phyloP scores from a whole-genome alignment of 305 asterid genomes.

The Plantago coronopus region DNA sequence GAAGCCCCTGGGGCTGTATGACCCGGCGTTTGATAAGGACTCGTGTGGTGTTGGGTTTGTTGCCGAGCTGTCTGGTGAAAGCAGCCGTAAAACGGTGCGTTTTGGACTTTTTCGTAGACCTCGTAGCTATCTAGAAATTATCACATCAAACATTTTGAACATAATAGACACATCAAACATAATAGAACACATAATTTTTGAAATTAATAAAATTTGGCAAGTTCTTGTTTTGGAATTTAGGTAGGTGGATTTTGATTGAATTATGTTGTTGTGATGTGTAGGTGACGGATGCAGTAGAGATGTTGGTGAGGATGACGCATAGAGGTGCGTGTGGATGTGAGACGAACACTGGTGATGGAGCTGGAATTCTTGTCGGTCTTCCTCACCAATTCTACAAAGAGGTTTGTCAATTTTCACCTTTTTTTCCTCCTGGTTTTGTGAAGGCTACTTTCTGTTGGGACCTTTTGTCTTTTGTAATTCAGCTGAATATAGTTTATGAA shows the following conservation, averaged over 20 bases:
- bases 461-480: too few relatives aligned
- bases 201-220: too few relatives aligned
- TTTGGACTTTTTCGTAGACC: neutral
- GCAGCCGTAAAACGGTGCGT: slow-evolving; percentile 90
- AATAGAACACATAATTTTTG: too few relatives aligned
- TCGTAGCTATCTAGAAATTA: too few relatives aligned
- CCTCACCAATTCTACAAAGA: slow-evolving; percentile 84
- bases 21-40: slow-evolving; percentile 88
- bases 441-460: neutral
- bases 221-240: neutral
- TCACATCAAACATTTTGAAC: too few relatives aligned
- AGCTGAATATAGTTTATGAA: too few relatives aligned
- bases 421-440: neutral
- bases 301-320: slow-evolving; percentile 93
- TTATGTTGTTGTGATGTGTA: slow-evolving; percentile 25
- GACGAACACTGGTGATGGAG: slow-evolving; percentile 97
- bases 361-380: slow-evolving; percentile 96
- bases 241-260: neutral
- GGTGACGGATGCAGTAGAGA: slow-evolving; percentile 97
- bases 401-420: slow-evolving; percentile 35
- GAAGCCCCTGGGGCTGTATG: slow-evolving; percentile 92
- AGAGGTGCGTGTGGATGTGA: slow-evolving; percentile 99
- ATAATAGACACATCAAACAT: too few relatives aligned
- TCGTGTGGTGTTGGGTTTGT: slow-evolving; percentile 98
- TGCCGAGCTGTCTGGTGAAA: slow-evolving; percentile 93